These are phyloP conservation scores for Spencermartinsiella europaea DNA, from an alignment of 805 yeast genomes.

Conservation along the genomic window DNA sequence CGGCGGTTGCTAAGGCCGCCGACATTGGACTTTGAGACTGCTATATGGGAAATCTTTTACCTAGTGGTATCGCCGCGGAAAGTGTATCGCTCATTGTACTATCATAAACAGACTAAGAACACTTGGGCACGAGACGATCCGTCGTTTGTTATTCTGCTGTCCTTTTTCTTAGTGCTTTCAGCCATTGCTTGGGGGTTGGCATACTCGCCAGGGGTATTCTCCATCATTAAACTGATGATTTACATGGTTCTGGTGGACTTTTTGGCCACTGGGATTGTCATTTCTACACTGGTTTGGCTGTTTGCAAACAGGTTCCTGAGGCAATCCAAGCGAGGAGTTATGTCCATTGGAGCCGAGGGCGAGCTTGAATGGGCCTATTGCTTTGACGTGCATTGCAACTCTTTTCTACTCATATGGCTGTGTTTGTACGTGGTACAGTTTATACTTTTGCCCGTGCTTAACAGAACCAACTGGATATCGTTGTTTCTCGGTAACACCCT, in stretches of 20 bases:
- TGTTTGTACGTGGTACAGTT: slow-evolving; percentile 69
- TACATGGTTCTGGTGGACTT: slow-evolving; percentile 87
- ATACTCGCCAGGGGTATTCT: slow-evolving; percentile 58
- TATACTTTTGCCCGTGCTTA: slow-evolving; percentile 64
- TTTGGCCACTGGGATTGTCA: slow-evolving; percentile 58
- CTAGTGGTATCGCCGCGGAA: slow-evolving; percentile 70
- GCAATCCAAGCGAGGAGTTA: slow-evolving; percentile 15
- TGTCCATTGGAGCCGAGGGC: slow-evolving; percentile 34
- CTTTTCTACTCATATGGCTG: slow-evolving; percentile 79
- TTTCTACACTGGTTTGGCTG: slow-evolving; percentile 72
- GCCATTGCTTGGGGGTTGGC: slow-evolving; percentile 91
- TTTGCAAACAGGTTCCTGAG: slow-evolving; percentile 59
- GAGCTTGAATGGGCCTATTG: slow-evolving; percentile 89
- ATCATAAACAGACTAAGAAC: slow-evolving; percentile 72
- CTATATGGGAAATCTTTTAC: slow-evolving; percentile 83
- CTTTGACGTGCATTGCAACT: slow-evolving; percentile 89
- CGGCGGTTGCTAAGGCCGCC: slow-evolving; percentile 60
- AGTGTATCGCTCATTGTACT: slow-evolving; percentile 75
- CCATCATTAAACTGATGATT: slow-evolving; percentile 59
- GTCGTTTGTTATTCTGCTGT: slow-evolving; percentile 68
- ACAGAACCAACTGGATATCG: slow-evolving; percentile 60
- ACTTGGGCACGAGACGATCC: slow-evolving; percentile 93
- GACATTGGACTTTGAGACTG: slow-evolving; percentile 86
- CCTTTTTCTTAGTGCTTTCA: slow-evolving; percentile 59
- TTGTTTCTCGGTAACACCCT: slow-evolving; percentile 71